Percentiles rank a stretch among this genome's conserved stretches.
phyloP scores from a whole-genome alignment of 75 land plant genomes.

The Larix kaempferi region DNA sequence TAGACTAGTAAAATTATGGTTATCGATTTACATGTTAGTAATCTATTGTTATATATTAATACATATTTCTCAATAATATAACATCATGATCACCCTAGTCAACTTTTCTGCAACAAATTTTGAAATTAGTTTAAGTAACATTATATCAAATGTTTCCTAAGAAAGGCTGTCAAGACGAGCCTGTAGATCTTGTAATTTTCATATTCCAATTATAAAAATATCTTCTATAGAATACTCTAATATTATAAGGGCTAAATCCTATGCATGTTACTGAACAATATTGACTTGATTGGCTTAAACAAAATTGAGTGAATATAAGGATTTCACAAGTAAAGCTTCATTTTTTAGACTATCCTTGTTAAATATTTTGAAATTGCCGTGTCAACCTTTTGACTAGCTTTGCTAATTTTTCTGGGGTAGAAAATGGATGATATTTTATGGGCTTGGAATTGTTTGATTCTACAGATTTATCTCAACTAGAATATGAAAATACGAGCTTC shows the following conservation, averaged over 20 bases:
- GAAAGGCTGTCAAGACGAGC: slow-evolving; percentile 65
- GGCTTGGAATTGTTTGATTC: slow-evolving; percentile 57
- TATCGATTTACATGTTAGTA: no score
- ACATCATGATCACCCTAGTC: no score
- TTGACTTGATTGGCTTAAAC: slow-evolving; percentile 94
- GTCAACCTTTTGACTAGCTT: no score
- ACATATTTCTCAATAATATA: no score
- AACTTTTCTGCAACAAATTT: no score
- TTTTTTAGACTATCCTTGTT: slow-evolving; percentile 67
- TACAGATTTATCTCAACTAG: slow-evolving; percentile 34
- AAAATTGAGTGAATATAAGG: slow-evolving; percentile 81
- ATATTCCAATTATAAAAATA: slow-evolving; percentile 50
- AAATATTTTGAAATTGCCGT: slow-evolving; percentile 62
- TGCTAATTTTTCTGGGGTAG: no score
- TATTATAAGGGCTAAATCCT: slow-evolving; percentile 55
- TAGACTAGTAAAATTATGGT: no score
- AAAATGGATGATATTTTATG: slow-evolving; percentile 54
- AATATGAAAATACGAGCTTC: slow-evolving; percentile 60
- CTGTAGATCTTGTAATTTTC: slow-evolving; percentile 57
- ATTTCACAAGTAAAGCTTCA: slow-evolving; percentile 88
- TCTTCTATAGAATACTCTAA: slow-evolving; percentile 80
- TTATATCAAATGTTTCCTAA: no score
- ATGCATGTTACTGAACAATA: slow-evolving; percentile 86
- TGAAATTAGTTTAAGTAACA: no score
- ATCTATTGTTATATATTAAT: no score